A percentile compares a stretch with the other conserved stretches of the same genome.
phyloP scores from a whole-genome alignment of 441 rosid species.

The Macaranga tanarius region DNA sequence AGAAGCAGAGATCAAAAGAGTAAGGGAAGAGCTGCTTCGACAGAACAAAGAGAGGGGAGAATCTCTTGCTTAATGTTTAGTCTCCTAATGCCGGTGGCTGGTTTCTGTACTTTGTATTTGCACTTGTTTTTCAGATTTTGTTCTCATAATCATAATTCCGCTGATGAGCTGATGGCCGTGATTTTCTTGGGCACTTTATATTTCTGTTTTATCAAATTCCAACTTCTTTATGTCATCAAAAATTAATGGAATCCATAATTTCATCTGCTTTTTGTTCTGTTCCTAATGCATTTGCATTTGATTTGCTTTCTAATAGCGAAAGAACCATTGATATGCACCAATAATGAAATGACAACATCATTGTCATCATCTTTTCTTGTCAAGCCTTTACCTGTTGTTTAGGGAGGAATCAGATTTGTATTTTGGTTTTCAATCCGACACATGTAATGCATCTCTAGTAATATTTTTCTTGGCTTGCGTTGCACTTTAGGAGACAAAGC shows the following conservation, averaged over 20 bases:
- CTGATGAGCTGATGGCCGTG: constrained; percentile 20
- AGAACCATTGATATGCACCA: background rate
- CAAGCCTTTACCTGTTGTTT: background rate
- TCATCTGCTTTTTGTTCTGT: constrained; percentile 7
- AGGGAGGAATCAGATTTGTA: background rate
- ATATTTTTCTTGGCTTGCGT: background rate
- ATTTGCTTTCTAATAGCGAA: background rate
- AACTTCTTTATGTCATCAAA: constrained; percentile 1
- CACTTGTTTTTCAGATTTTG: constrained; percentile 10
- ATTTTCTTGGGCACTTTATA: constrained; percentile 20
- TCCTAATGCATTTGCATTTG: background rate
- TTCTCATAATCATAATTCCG: constrained; percentile 12
- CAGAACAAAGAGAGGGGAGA: constrained; percentile 51
- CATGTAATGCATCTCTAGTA: background rate
- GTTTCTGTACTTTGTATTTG: background rate
- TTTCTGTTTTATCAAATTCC: constrained; percentile 5
- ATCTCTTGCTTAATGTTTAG: constrained; percentile 28
- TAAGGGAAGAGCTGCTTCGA: constrained; percentile 60
- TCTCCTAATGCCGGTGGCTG: background rate
- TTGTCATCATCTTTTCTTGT: background rate
- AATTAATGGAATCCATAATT: constrained; percentile 13
- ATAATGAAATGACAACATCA: background rate
- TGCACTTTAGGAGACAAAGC: no score
- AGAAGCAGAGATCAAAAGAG: constrained; percentile 69
- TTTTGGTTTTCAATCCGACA: background rate